Conservation (phyloP, 768 basidiomycete species). For the Peribolospora kevripleyi region DNA sequence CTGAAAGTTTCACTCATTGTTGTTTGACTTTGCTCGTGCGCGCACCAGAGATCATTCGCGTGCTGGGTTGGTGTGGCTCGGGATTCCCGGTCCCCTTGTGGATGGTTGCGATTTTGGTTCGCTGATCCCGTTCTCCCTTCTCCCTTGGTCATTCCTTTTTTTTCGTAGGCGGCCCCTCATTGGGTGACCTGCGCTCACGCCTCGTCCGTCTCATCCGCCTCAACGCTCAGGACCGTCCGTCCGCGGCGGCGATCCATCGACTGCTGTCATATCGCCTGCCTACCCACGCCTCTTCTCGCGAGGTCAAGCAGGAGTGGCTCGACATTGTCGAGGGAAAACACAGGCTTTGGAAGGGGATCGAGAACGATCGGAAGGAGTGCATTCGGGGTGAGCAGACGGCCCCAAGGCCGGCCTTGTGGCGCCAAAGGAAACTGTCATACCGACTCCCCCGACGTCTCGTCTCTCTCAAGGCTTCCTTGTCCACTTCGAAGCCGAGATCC, state of each 20-base stretch:
- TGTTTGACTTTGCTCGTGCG: too few species aligned
- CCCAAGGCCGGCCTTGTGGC: slow-evolving; percentile 2
- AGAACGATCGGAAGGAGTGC: slow-evolving; percentile 64
- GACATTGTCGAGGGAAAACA: slow-evolving; percentile 51
- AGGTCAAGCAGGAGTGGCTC: slow-evolving; percentile 66
- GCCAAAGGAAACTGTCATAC: too few species aligned
- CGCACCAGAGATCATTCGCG: too few species aligned
- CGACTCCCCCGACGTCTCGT: too few species aligned
- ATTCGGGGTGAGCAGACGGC: slow-evolving; percentile 22
- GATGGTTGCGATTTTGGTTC: too few species aligned
- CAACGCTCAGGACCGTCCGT: neutral
- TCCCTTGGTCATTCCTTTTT: neutral
- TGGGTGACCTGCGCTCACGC: slow-evolving; percentile 10
- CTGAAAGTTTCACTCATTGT: too few species aligned
- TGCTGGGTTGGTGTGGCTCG: too few species aligned
- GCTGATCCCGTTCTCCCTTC: neutral
- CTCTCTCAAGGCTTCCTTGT: slow-evolving; percentile 60
- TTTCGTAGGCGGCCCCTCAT: neutral
- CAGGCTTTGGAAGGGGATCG: slow-evolving; percentile 56
- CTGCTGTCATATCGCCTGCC: slow-evolving; percentile 64
- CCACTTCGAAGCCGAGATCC: slow-evolving; percentile 64
- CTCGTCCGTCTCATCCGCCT: slow-evolving; percentile 8
- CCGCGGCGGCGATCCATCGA: slow-evolving; percentile 40
- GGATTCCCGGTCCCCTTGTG: too few species aligned
- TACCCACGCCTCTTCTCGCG: slow-evolving; percentile 35